phyloP scores from a whole-genome alignment of 306 rosid genomes.

The Vigna hirtella region DNA sequence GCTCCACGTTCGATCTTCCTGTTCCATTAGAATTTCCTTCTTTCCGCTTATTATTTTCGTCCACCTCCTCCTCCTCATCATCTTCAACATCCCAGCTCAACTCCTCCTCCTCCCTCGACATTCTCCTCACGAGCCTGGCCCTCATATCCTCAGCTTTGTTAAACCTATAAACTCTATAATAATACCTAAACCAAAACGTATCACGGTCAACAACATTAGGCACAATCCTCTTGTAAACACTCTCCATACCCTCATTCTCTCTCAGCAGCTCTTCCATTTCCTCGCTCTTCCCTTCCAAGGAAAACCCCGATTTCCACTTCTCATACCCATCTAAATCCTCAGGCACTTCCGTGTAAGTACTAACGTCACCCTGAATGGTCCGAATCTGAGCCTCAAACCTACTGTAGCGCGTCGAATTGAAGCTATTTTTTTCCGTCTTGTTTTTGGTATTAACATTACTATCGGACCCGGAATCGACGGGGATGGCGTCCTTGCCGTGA shows the following conservation, averaged over 20 bases:
- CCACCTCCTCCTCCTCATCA: constrained; percentile 52
- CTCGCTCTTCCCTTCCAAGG: constrained; percentile 57
- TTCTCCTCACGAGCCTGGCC: constrained; percentile 65
- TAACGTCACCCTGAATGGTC: constrained; percentile 60
- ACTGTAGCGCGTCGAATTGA: constrained; percentile 60
- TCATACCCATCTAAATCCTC: constrained; percentile 68
- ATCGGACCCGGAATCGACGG: constrained; percentile 57
- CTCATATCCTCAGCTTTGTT: constrained; percentile 74
- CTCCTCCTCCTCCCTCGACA: constrained; percentile 71
- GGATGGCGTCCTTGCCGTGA: constrained; percentile 64
- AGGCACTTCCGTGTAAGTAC: constrained; percentile 66
- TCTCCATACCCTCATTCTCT: constrained; percentile 55
- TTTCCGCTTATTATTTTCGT: not conserved
- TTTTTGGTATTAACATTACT: constrained; percentile 16
- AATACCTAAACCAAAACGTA: constrained; percentile 75
- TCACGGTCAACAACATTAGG: constrained; percentile 62
- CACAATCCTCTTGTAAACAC: constrained; percentile 57
- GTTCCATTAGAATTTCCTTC: constrained; percentile 31
- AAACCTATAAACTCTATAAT: constrained; percentile 64
- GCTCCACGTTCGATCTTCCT: constrained; percentile 36
- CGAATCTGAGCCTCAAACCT: constrained; percentile 75
- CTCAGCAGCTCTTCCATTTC: constrained; percentile 59
- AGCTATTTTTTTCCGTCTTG: constrained; percentile 35
- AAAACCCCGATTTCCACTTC: constrained; percentile 60
- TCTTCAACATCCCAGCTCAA: constrained; percentile 93